These are phyloP conservation scores for Brassica carinata DNA, from an alignment of 345 rosid genomes.

Conservation along the genomic window DNA sequence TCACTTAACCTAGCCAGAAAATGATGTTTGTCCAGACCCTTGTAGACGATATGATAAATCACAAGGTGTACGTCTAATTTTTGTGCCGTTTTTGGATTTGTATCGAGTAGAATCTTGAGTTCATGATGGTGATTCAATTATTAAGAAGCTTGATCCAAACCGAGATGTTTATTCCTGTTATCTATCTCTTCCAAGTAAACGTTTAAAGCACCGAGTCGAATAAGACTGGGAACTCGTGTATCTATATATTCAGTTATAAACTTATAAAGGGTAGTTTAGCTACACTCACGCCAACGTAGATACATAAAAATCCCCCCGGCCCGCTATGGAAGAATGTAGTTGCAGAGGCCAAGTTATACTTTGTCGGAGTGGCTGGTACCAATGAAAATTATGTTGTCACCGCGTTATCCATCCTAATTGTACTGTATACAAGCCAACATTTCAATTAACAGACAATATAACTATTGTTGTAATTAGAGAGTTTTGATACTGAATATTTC, in stretches of 20 bases:
- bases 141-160: background rate
- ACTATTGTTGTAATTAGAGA: background rate
- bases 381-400: background rate
- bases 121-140: background rate
- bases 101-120: background rate
- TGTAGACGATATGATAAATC: background rate
- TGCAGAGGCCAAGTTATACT: background rate
- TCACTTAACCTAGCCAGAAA: background rate
- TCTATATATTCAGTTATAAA: too few relatives aligned
- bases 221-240: slow-evolving; percentile 16
- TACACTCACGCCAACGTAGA: background rate
- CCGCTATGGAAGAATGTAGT: background rate
- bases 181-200: background rate
- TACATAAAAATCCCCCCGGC: background rate
- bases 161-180: background rate
- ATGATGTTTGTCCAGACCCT: background rate
- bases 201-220: background rate
- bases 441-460: background rate
- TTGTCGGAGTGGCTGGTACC: background rate
- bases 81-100: background rate
- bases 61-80: background rate
- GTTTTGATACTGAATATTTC: too few relatives aligned
- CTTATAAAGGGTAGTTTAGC: too few relatives aligned
- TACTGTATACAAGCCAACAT: background rate
- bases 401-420: background rate